These are phyloP conservation scores for Musa troglodytarum DNA, from an alignment of 176 grass and related monocot species.

Conservation along the genomic window DNA sequence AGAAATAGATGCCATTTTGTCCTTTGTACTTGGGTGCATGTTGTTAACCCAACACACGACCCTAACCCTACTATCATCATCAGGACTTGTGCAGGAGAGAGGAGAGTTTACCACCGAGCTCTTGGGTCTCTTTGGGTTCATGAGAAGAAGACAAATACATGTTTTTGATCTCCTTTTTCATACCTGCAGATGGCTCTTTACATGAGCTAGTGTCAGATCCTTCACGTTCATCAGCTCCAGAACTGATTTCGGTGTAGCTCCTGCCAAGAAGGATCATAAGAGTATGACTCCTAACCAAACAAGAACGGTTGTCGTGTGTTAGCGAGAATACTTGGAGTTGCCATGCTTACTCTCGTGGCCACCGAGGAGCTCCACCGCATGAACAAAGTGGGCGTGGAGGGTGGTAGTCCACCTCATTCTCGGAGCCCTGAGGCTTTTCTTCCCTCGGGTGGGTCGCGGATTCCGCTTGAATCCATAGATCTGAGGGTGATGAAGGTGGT, in stretches of 20 bases:
- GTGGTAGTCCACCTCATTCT: conserved; percentile 97
- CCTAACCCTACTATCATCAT: not conserved
- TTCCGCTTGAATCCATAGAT: conserved; percentile 68
- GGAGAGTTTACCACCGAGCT: not conserved
- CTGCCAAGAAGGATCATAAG: conserved; percentile 26
- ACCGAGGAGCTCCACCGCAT: conserved; percentile 85
- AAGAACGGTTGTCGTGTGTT: not conserved
- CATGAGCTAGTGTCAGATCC: conserved; percentile 97
- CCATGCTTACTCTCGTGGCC: conserved; percentile 76
- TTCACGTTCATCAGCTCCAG: conserved; percentile 99
- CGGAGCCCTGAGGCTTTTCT: conserved; percentile 73
- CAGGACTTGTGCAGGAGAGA: not conserved
- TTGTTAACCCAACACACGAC: not conserved
- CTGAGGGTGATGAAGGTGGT: conserved; percentile 40
- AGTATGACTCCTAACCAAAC: not conserved
- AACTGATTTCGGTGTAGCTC: conserved; percentile 92
- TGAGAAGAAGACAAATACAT: conserved; percentile 5
- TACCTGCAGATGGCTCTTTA: conserved; percentile 98
- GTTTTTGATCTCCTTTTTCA: conserved; percentile 2
- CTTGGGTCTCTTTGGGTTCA: not conserved
- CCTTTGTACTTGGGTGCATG: not conserved
- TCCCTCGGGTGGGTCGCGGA: conserved; percentile 34
- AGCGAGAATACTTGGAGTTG: not conserved
- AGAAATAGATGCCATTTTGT: conserved; percentile 3
- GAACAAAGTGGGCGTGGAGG: conserved; percentile 87